Evolutionary conservation across 2,329 filamentous ascomycete species (phyloP).

Genomic region (Neobulgaria alba): DNA sequence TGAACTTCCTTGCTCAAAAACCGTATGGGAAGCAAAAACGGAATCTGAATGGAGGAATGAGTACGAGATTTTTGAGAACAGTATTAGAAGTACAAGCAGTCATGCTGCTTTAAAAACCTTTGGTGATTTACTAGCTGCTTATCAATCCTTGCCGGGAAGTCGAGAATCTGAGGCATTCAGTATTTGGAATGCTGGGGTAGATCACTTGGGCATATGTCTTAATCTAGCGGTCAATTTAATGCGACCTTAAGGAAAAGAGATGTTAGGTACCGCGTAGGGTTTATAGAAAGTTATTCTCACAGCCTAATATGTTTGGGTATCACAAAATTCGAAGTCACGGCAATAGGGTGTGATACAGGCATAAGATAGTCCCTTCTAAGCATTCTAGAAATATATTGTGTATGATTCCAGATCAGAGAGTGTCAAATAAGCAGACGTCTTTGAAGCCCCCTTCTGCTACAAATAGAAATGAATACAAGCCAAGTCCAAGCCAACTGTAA

Average conservation of each 20-base stretch:
- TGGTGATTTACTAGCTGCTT: constrained; percentile 6
- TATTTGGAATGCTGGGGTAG: constrained; percentile 10
- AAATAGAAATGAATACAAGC: no score
- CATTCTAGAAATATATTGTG: no score
- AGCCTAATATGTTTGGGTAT: no score
- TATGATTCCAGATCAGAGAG: no score
- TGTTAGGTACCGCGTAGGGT: no score
- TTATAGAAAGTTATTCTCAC: no score
- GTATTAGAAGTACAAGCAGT: neutral
- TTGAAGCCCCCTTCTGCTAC: no score
- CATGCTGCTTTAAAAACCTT: constrained; percentile 1
- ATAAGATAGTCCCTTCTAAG: no score
- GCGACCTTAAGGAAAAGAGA: no score
- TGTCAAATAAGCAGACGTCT: no score
- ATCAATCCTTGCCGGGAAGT: neutral
- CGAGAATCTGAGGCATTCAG: constrained; percentile 2
- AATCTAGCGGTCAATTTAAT: constrained; percentile 5
- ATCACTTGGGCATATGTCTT: constrained; percentile 9
- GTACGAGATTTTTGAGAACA: constrained; percentile 2
- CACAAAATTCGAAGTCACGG: no score
- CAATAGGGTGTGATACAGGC: no score
- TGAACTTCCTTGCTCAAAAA: constrained; percentile 5
- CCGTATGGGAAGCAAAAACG: constrained; percentile 8
- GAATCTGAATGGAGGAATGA: constrained; percentile 6
- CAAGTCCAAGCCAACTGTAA: neutral